phyloP scores from a whole-genome alignment of 1,284 basidiomycete genomes.

The Volvariella surrecta region DNA sequence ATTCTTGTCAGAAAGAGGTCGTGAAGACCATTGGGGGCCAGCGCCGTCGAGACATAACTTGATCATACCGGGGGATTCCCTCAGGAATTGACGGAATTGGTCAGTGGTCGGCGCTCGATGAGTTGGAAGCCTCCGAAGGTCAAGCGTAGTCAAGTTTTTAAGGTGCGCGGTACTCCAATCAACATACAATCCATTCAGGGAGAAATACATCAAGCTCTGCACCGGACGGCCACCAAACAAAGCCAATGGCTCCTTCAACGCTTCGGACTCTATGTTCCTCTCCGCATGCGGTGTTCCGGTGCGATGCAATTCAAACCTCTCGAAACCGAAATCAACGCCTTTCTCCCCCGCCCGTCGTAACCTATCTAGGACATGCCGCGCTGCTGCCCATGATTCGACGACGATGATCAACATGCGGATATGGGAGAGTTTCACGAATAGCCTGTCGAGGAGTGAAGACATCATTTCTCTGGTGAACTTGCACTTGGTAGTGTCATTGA shows the following conservation, averaged over 20 bases:
- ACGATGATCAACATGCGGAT: constrained; percentile 50
- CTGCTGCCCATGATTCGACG: constrained; percentile 41
- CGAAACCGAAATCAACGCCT: constrained; percentile 29
- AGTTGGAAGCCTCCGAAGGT: constrained; percentile 48
- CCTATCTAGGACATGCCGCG: constrained; percentile 37
- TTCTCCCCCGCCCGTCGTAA: constrained; percentile 27
- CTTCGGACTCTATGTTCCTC: constrained; percentile 24
- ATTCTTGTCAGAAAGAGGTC: constrained; percentile 14
- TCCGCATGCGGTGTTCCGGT: constrained; percentile 34
- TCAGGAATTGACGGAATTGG: constrained; percentile 44
- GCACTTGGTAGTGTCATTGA: constrained; percentile 30
- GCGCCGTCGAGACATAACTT: constrained; percentile 52
- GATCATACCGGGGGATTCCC: constrained; percentile 34
- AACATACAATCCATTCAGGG: constrained; percentile 45
- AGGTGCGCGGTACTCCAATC: constrained; percentile 42
- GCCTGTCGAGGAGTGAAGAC: constrained; percentile 30
- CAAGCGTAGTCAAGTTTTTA: constrained; percentile 45
- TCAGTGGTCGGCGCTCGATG: constrained; percentile 35
- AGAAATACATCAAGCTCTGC: constrained; percentile 34
- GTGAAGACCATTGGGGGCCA: constrained; percentile 32
- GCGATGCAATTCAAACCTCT: constrained; percentile 54
- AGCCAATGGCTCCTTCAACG: constrained; percentile 24
- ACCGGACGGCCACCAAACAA: constrained; percentile 38
- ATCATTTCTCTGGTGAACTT: constrained; percentile 35
- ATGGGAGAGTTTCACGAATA: constrained; percentile 39